These are phyloP conservation scores for Thuja plicata DNA, from an alignment of 83 land plant species.

Conservation along the genomic window DNA sequence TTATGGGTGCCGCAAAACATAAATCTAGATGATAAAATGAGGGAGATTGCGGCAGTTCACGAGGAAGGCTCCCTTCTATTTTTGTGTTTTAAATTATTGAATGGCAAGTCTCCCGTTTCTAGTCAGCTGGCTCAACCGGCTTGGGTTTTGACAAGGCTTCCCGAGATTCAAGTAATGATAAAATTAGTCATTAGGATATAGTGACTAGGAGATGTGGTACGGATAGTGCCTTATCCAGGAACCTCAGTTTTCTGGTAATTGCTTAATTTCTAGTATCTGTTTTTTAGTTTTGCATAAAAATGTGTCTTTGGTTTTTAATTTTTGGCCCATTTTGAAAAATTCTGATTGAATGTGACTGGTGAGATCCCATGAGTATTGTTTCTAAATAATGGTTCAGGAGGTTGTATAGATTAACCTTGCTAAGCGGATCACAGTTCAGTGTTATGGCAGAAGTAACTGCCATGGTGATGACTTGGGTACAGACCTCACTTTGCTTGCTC, in stretches of 20 bases:
- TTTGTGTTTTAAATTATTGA: background rate
- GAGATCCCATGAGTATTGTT: too few species aligned
- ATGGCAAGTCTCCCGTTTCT: background rate
- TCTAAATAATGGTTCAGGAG: background rate
- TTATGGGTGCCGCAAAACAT: background rate
- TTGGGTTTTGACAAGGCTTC: background rate
- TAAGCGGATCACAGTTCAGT: background rate
- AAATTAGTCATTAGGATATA: background rate
- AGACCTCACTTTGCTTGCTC: too few species aligned
- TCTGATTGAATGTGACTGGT: background rate
- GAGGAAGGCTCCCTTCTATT: background rate
- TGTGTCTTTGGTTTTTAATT: background rate
- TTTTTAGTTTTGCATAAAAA: background rate
- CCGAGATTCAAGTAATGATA: background rate
- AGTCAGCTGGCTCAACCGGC: background rate
- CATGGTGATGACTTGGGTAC: too few species aligned
- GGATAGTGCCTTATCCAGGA: background rate
- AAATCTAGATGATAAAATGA: background rate
- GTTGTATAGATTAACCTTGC: background rate
- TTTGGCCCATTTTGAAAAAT: background rate
- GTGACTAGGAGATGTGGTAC: background rate
- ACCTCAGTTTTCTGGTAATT: background rate
- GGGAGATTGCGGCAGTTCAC: background rate
- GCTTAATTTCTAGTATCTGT: background rate
- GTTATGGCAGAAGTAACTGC: background rate